These are phyloP conservation scores for Candida dajiaensis DNA, from an alignment of 805 yeast species.

Conservation along the genomic window DNA sequence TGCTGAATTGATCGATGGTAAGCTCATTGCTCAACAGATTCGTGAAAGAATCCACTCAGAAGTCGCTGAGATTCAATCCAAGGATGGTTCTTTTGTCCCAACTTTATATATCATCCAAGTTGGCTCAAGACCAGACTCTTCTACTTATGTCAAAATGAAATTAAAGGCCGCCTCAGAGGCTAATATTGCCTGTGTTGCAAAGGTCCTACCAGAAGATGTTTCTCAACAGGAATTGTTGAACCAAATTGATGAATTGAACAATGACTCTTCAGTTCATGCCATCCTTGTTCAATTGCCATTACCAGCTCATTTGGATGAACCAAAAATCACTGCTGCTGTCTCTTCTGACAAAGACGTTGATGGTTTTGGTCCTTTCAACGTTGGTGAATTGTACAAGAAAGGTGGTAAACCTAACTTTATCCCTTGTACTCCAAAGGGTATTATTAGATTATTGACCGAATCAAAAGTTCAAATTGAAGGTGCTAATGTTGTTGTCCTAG, in stretches of 20 bases:
- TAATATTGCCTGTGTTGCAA: slow-evolving; percentile 53
- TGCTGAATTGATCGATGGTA: slow-evolving; percentile 49
- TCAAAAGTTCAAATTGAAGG: slow-evolving; percentile 54
- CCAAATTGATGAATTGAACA: slow-evolving; percentile 51
- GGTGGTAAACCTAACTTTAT: slow-evolving; percentile 65
- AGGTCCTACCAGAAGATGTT: slow-evolving; percentile 51
- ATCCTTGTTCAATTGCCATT: slow-evolving; percentile 72
- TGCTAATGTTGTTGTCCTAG: slow-evolving; percentile 74
- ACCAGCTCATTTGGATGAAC: slow-evolving; percentile 65
- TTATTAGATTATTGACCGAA: slow-evolving; percentile 55
- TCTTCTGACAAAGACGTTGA: slow-evolving; percentile 70
- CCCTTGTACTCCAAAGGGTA: slow-evolving; percentile 85
- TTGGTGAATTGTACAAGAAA: slow-evolving; percentile 70
- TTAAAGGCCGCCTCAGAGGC: slow-evolving; percentile 71
- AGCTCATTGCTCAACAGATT: slow-evolving; percentile 44
- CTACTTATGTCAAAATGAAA: slow-evolving; percentile 86
- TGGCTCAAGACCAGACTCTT: slow-evolving; percentile 84
- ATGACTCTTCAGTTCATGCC: slow-evolving; percentile 59
- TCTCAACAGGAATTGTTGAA: slow-evolving; percentile 51
- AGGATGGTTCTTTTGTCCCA: slow-evolving; percentile 56
- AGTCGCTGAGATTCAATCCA: slow-evolving; percentile 37
- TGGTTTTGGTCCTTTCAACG: slow-evolving; percentile 74
- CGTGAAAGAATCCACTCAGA: slow-evolving; percentile 46
- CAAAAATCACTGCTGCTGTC: slow-evolving; percentile 61
- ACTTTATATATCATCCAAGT: slow-evolving; percentile 80